These are phyloP conservation scores for Hymenochaete sp. DNA, from an alignment of 1,284 basidiomycete genomes.

Conservation along the genomic window DNA sequence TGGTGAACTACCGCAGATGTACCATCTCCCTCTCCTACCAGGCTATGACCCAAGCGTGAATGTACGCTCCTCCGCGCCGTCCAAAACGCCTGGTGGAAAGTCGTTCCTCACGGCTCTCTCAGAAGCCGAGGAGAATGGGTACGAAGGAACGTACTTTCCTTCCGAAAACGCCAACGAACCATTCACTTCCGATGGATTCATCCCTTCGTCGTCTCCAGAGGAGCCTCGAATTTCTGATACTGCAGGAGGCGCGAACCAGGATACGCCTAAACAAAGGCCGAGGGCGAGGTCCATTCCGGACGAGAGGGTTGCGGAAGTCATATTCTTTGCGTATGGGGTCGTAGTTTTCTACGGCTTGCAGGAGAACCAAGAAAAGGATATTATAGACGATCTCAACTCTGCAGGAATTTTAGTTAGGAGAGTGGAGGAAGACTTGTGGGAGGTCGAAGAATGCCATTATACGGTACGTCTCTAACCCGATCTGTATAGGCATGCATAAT, in stretches of 20 bases:
- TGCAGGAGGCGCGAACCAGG: not conserved
- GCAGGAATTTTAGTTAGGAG: conserved; percentile 58
- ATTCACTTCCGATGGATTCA: conserved; percentile 17
- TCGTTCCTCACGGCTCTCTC: conserved; percentile 63
- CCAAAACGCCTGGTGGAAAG: conserved; percentile 48
- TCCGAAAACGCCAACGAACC: conserved; percentile 7
- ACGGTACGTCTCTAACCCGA: conserved; percentile 38
- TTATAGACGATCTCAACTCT: conserved; percentile 74
- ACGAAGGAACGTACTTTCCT: conserved; percentile 13
- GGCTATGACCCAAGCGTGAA: conserved; percentile 84
- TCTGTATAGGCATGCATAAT: not conserved
- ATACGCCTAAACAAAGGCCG: conserved; percentile 6
- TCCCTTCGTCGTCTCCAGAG: conserved; percentile 17
- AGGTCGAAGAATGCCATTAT: conserved; percentile 86
- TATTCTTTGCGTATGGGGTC: conserved; percentile 84
- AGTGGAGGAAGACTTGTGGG: conserved; percentile 68
- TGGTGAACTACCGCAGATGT: conserved; percentile 50
- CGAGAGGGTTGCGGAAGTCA: conserved; percentile 58
- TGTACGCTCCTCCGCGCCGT: conserved; percentile 72
- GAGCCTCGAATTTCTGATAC: conserved; percentile 6
- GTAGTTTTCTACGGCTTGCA: conserved; percentile 81
- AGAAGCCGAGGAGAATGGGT: conserved; percentile 26
- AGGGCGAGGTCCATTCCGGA: conserved; percentile 21
- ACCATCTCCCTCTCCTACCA: conserved; percentile 84
- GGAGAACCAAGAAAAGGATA: conserved; percentile 66